Conservation (phyloP, 257 asterid species). For the Perilla frutescens region DNA sequence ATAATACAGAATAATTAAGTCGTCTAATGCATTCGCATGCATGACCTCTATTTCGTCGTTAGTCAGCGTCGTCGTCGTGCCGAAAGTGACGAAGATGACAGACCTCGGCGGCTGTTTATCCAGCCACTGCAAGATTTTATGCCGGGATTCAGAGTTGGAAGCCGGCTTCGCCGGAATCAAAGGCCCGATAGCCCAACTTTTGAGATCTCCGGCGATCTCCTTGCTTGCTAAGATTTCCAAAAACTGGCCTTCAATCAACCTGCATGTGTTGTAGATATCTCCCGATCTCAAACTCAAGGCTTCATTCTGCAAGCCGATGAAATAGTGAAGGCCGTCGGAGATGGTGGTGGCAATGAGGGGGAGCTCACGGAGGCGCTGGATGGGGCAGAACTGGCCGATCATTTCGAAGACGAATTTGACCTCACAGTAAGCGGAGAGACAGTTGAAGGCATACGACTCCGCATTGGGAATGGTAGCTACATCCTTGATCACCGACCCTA, state of each 20-base stretch:
- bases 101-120: slow-evolving; percentile 48
- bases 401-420: slow-evolving; percentile 29
- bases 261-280: slow-evolving; percentile 44
- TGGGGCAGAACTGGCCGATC: slow-evolving; percentile 27
- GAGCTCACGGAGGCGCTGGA: slow-evolving; percentile 9
- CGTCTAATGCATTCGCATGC: too few species aligned
- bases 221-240: slow-evolving; percentile 39
- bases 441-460: slow-evolving; percentile 47
- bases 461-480: slow-evolving; percentile 40
- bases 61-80: slow-evolving; percentile 47
- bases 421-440: slow-evolving; percentile 42
- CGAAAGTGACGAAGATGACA: slow-evolving; percentile 51
- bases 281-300: slow-evolving; percentile 30
- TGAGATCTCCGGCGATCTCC: slow-evolving; percentile 20
- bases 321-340: slow-evolving; percentile 24
- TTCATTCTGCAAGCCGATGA: slow-evolving; percentile 29
- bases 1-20: too few species aligned
- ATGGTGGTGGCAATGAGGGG: slow-evolving; percentile 22
- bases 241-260: slow-evolving; percentile 42
- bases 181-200: slow-evolving; percentile 56
- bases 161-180: slow-evolving; percentile 30
- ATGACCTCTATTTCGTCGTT: slow-evolving; percentile 39
- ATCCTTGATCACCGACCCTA: slow-evolving; percentile 43
- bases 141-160: background rate
- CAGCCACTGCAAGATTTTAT: slow-evolving; percentile 47